A percentile compares a stretch with the other conserved stretches of the same genome.
Conservation (phyloP, 2,329 filamentous ascomycete species). For the Alternaria rosae region DNA sequence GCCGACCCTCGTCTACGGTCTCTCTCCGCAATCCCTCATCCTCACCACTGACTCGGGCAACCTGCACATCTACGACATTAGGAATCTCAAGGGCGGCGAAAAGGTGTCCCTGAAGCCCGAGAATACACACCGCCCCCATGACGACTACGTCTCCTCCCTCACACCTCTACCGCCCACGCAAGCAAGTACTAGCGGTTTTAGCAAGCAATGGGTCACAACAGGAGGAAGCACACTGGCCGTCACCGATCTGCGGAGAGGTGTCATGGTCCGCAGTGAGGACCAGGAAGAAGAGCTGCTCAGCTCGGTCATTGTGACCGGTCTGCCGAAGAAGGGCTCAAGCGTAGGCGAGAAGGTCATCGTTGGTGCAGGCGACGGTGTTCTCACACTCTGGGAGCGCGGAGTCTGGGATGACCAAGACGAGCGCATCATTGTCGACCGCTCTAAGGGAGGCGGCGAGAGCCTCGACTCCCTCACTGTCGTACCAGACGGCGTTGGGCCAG, state of each 20-base stretch:
- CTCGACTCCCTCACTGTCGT: slow-evolving; percentile 79
- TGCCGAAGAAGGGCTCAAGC: slow-evolving; percentile 72
- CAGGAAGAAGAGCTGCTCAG: slow-evolving; percentile 94
- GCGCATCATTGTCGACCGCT: slow-evolving; percentile 76
- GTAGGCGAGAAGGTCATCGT: slow-evolving; percentile 80
- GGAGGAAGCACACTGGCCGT: slow-evolving; percentile 90
- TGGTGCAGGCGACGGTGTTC: slow-evolving; percentile 78
- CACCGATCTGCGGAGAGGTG: slow-evolving; percentile 85
- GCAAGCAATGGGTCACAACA: slow-evolving; percentile 94
- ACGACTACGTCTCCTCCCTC: slow-evolving; percentile 90
- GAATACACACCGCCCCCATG: slow-evolving; percentile 85
- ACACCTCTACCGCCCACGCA: slow-evolving; percentile 81
- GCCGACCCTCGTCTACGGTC: slow-evolving; percentile 81
- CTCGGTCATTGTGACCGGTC: slow-evolving; percentile 76
- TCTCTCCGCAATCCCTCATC: slow-evolving; percentile 87
- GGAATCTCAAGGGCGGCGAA: slow-evolving; percentile 58
- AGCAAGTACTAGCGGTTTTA: slow-evolving; percentile 84
- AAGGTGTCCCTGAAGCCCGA: slow-evolving; percentile 64
- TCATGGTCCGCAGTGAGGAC: slow-evolving; percentile 88
- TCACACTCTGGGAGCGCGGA: slow-evolving; percentile 94
- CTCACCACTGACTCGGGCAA: slow-evolving; percentile 90
- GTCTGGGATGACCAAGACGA: slow-evolving; percentile 96
- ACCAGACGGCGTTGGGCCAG: slow-evolving; percentile 71
- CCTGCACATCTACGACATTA: slow-evolving; percentile 86
- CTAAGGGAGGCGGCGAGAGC: slow-evolving; percentile 73